Percentiles rank a stretch among this genome's conserved stretches.
Conservation (phyloP, 805 yeast genomes). For the Myxozyma mucilagina region DNA sequence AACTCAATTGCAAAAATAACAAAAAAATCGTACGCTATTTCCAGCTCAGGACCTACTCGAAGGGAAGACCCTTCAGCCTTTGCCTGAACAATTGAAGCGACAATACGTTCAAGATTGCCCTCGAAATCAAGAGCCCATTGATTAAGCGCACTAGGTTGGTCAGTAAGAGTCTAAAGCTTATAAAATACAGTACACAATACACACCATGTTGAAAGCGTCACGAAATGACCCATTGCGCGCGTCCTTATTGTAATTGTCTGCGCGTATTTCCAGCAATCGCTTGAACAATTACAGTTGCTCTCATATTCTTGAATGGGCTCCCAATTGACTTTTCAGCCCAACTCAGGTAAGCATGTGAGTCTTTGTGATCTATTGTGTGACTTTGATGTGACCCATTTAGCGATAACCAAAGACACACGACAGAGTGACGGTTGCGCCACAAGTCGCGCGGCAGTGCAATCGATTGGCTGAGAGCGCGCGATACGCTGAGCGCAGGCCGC, state of each 20-base stretch:
- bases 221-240: slow-evolving; percentile 28
- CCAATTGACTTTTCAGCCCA: neutral
- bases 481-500: slow-evolving; percentile 9
- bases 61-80: slow-evolving; percentile 72
- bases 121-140: slow-evolving; percentile 99
- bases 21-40: slow-evolving; percentile 64
- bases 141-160: slow-evolving; percentile 59
- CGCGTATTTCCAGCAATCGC: too few species aligned
- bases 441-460: slow-evolving; percentile 2
- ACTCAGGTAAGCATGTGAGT: neutral
- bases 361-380: neutral
- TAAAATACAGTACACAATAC: too few species aligned
- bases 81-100: slow-evolving; percentile 76
- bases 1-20: neutral
- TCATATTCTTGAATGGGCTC: too few species aligned
- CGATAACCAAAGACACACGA: neutral
- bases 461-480: slow-evolving; percentile 28
- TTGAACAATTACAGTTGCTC: neutral
- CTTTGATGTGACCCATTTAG: neutral
- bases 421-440: neutral
- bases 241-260: too few species aligned
- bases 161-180: neutral
- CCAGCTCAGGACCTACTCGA: slow-evolving; percentile 96
- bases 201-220: slow-evolving; percentile 32
- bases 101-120: slow-evolving; percentile 89